phyloP scores from a whole-genome alignment of 768 basidiomycete genomes.

The Phylloporus sp. region DNA sequence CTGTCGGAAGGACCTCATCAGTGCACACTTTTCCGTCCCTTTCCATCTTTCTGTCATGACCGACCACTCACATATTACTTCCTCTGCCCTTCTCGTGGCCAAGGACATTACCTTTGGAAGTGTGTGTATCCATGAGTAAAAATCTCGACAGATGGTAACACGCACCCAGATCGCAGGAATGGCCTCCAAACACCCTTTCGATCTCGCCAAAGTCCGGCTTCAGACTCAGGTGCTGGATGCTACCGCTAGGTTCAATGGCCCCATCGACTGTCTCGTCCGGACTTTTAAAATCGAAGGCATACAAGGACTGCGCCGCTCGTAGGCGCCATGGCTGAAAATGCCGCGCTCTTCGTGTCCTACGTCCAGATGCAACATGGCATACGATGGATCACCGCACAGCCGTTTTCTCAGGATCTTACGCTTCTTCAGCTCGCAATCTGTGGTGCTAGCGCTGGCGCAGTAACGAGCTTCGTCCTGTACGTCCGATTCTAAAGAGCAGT shows the following conservation, averaged over 20 bases:
- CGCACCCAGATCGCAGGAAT: constrained; percentile 72
- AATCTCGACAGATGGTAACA: neutral
- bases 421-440: constrained; percentile 72
- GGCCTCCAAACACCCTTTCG: constrained; percentile 87
- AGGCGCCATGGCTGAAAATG: constrained; percentile 92
- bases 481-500: constrained; percentile 25
- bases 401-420: constrained; percentile 42
- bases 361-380: constrained; percentile 66
- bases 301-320: constrained; percentile 77
- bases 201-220: constrained; percentile 90
- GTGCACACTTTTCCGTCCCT: too few relatives aligned
- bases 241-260: constrained; percentile 71
- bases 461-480: constrained; percentile 84
- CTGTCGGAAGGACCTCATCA: too few relatives aligned
- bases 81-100: constrained; percentile 21
- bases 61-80: constrained; percentile 14
- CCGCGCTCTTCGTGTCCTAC: constrained; percentile 83
- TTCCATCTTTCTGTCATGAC: constrained; percentile 12
- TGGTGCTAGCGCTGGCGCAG: constrained; percentile 81
- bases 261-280: constrained; percentile 79
- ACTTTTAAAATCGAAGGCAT: constrained; percentile 83
- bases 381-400: constrained; percentile 38
- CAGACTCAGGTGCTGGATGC: constrained; percentile 85
- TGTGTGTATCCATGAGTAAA: constrained; percentile 34
- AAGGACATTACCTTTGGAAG: constrained; percentile 59